Percentiles rank a stretch among this genome's conserved stretches.
Conservation (phyloP, 805 yeast species). For the Tetrapisispora taiwanensis region DNA sequence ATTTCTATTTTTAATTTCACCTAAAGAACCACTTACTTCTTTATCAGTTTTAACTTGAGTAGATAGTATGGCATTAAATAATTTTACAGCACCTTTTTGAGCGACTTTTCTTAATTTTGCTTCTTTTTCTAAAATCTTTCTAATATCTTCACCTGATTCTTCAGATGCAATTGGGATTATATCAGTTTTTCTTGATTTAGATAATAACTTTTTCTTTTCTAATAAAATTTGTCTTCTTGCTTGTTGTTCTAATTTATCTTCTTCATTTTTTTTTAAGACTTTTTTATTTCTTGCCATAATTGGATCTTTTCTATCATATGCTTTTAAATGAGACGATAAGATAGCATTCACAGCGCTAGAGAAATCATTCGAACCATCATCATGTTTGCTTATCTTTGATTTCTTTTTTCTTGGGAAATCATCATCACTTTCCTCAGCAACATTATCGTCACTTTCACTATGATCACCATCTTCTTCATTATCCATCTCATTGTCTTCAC, state of each 20-base stretch:
- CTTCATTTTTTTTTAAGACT: slow-evolving; percentile 60
- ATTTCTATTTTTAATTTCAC: slow-evolving; percentile 33
- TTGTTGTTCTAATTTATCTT: slow-evolving; percentile 71
- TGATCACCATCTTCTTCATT: slow-evolving; percentile 8
- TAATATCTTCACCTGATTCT: slow-evolving; percentile 31
- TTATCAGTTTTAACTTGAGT: slow-evolving; percentile 57
- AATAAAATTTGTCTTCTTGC: slow-evolving; percentile 60
- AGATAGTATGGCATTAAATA: slow-evolving; percentile 73
- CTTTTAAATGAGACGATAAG: slow-evolving; percentile 74
- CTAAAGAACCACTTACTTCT: slow-evolving; percentile 40
- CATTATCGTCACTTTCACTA: background rate
- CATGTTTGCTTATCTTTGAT: slow-evolving; percentile 46
- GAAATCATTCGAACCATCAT: slow-evolving; percentile 68
- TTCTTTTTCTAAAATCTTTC: slow-evolving; percentile 56
- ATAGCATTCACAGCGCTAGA: slow-evolving; percentile 79
- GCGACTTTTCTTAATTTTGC: slow-evolving; percentile 66
- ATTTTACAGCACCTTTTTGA: slow-evolving; percentile 76
- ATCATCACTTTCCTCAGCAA: slow-evolving; percentile 27
- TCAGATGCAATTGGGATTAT: slow-evolving; percentile 57
- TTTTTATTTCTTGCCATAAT: slow-evolving; percentile 76
- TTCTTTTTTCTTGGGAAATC: slow-evolving; percentile 39
- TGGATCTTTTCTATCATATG: slow-evolving; percentile 83
- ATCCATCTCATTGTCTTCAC: slow-evolving; percentile 14
- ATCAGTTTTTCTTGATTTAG: slow-evolving; percentile 56
- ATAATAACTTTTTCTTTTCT: slow-evolving; percentile 62